Evolutionary conservation across 2,329 filamentous ascomycete species (phyloP).

Genomic region (Orbilia quercus): DNA sequence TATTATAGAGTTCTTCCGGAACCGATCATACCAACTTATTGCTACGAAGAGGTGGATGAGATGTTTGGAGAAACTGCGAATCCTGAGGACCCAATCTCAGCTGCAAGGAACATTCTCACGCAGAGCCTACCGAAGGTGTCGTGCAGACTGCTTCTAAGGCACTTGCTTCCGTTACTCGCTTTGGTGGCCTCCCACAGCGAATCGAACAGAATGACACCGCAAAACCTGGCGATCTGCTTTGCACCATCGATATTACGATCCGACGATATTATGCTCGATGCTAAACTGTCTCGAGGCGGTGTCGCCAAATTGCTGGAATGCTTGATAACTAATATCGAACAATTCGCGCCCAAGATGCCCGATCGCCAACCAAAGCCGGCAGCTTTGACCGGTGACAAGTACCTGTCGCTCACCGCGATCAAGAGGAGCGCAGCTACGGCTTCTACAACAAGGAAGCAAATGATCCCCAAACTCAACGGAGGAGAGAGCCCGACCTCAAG

Average conservation of each 20-base stretch:
- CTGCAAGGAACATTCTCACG: conserved; percentile 40
- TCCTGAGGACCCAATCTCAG: conserved; percentile 61
- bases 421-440: conserved; percentile 52
- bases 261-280: conserved; percentile 69
- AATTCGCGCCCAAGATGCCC: conserved; percentile 58
- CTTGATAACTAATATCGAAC: conserved; percentile 65
- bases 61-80: conserved; percentile 57
- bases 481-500: conserved; percentile 33
- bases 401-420: conserved; percentile 39
- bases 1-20: conserved; percentile 69
- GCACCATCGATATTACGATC: conserved; percentile 68
- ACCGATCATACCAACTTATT: conserved; percentile 67
- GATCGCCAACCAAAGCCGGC: conserved; percentile 53
- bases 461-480: conserved; percentile 39
- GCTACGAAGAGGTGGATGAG: conserved; percentile 66
- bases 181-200: conserved; percentile 65
- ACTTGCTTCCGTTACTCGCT: conserved; percentile 68
- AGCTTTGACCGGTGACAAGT: conserved; percentile 43
- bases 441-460: conserved; percentile 47
- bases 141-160: conserved; percentile 66
- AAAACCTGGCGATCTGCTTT: conserved; percentile 69
- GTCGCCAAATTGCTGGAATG: conserved; percentile 67
- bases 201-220: conserved; percentile 69
- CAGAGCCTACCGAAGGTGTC: conserved; percentile 64
- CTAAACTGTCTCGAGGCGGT: conserved; percentile 67